Base-by-base conservation (phyloP, 2,329 filamentous ascomycete species). In the Nigrospora sphaerica region DNA sequence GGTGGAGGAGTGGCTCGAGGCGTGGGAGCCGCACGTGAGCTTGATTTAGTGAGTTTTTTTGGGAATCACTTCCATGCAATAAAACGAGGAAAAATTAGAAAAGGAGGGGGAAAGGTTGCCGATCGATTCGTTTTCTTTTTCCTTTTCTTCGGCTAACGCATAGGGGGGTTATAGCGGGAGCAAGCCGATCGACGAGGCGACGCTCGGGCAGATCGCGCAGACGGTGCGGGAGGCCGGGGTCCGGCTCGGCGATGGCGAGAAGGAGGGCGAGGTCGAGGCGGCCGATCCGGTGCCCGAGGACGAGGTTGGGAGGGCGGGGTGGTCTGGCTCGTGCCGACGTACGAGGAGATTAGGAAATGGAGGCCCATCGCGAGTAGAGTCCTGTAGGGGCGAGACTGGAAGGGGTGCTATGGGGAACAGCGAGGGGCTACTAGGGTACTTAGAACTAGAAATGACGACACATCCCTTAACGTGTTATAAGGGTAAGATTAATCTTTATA, bases 21-120 rank as follows among this genome's bases (percentile, higher is more conserved):
- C 49, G 10, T 64, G 54, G 48, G 61, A 58, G 32, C 60, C 61
- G 28, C 62, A 64, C 50, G 53, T 63, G 19, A 63, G 61, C 45
- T 45, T 64, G 52, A 55, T 63, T 33, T 64, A 64, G 62, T 63
- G 45, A 56, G 62, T n/a, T n/a, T n/a, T n/a, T n/a, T n/a, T n/a
- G n/a, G n/a, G n/a, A n/a, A n/a, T n/a, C n/a, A n/a, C n/a, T n/a
- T n/a, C n/a, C n/a, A n/a, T n/a, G n/a, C n/a, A n/a, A n/a, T 61
- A 6, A 10, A 5, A 9, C 6, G 10, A 6, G 10, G 2, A 28
- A 9, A 9, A 10, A 28, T 5, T 7, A 28, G 23, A 28, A 28
- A 28, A 28, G 23, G 10, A 10, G 10, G 23, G 23, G 7, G 19
- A n/a, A n/a, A 4, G 6, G 19, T 6, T 4, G 19, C 4, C 4